Base-by-base conservation (phyloP, 2,329 filamentous ascomycete species). In the Aspergillus uvarum region DNA sequence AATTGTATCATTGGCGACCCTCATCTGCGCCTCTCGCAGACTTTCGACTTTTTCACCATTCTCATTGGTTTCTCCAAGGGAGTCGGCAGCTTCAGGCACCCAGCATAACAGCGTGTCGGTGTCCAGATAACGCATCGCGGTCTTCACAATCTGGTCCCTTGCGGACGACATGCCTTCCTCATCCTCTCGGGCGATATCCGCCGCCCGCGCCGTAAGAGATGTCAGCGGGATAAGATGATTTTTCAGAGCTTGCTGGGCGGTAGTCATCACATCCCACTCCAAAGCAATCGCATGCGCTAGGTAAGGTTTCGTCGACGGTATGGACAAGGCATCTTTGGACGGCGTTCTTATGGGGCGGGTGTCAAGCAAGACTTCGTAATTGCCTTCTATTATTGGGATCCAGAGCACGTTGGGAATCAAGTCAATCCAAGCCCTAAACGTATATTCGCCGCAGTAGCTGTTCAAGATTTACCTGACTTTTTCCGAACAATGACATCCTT, bases 31-130 rank as follows among this genome's bases (percentile, higher is more conserved):
- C 50, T 89, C 83, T 16, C 92, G 83, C 55, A 99, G 81, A 7
- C 83, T 86, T 68, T 87, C 81, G 38, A 79, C 79, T 11, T 66
- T 59, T 58, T 76, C 76, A 4, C 80, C 81, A 58, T 82, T 81
- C 48, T 74, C 76, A 4, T 74, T 70, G 31, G 80, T 74, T 47
- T 86, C 77, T 38, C 81, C 77, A 2, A 81, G 80, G 47, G 85
- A 82, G 72, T 83, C 76, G 60, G 79, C 66, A 50, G 78, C 78
- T 69, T 82, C 82, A 0, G 88, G 88, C 19, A 86, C 92, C 91
- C 92, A 96, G 83, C 94, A 98, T 1, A 99, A 85, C 38, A 98
- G 79, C 0, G 91, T 93, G 77, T 99, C 95, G 1, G 95, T 98
- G 68, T 92, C 88, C 26, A 99, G 84, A 76, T 98, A 98, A 51